Evolutionary conservation across 75 land plant species (phyloP).

Genomic region (Selaginella tamariscina): DNA sequence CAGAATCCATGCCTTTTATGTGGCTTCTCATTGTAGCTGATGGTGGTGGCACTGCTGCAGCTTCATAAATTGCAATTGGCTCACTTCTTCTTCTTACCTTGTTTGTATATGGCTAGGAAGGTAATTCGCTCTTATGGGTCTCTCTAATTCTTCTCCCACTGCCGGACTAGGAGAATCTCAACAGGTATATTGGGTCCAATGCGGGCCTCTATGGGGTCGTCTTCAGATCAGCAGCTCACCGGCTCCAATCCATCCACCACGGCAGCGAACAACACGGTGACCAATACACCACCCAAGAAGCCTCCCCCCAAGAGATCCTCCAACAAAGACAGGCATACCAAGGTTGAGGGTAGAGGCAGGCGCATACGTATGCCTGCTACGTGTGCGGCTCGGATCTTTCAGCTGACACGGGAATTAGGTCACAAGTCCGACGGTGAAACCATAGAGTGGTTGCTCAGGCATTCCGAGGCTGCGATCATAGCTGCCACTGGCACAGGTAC

Average conservation of each 20-base stretch:
- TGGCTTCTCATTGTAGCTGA: not conserved
- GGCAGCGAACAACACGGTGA: too few relatives aligned
- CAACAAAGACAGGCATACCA: constrained; percentile 52
- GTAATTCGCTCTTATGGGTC: too few relatives aligned
- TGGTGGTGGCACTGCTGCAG: not conserved
- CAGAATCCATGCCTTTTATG: not conserved
- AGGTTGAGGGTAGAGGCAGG: constrained; percentile 49
- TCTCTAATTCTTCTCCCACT: too few relatives aligned
- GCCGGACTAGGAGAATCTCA: too few relatives aligned
- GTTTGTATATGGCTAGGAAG: too few relatives aligned
- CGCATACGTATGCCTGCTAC: constrained; percentile 45
- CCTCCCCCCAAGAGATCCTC: constrained; percentile 38
- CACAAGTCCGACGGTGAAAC: constrained; percentile 56
- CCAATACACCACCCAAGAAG: constrained; percentile 26
- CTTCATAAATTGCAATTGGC: too few relatives aligned
- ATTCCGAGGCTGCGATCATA: constrained; percentile 46
- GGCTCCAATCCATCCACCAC: not conserved
- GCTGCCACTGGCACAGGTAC: constrained; percentile 56
- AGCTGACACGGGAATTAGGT: constrained; percentile 41
- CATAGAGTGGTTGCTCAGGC: constrained; percentile 49
- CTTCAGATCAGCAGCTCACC: too few relatives aligned
- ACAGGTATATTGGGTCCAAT: too few relatives aligned
- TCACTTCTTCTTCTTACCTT: too few relatives aligned
- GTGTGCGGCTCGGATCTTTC: constrained; percentile 46
- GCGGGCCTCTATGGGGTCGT: too few relatives aligned